phyloP scores from a whole-genome alignment of 169 alveolate species.

The Plasmodium reichenowi region DNA sequence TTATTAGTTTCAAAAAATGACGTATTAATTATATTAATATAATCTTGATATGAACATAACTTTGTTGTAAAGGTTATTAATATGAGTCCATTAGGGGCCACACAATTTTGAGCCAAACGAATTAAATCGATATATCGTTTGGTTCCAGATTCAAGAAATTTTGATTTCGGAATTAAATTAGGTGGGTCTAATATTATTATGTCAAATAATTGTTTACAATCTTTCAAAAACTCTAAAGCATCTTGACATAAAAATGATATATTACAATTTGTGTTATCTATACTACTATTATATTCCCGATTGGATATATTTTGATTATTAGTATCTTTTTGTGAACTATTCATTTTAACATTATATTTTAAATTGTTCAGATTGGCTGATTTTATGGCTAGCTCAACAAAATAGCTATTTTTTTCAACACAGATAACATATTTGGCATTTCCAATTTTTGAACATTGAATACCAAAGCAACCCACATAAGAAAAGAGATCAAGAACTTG shows the following conservation, averaged over 20 bases:
- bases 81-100: constrained; percentile 38
- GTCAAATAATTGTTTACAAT: constrained; percentile 54
- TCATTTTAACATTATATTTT: neutral
- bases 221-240: constrained; percentile 24
- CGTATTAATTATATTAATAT: constrained; percentile 49
- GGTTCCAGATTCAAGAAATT: constrained; percentile 32
- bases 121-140: constrained; percentile 30
- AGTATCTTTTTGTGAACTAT: too few relatives aligned
- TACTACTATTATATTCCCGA: too few relatives aligned
- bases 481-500: constrained; percentile 59
- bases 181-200: constrained; percentile 67
- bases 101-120: constrained; percentile 41
- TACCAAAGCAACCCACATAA: constrained; percentile 64
- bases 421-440: constrained; percentile 62
- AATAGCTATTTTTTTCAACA: constrained; percentile 52
- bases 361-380: constrained; percentile 46
- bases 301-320: too few relatives aligned
- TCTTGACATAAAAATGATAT: constrained; percentile 47
- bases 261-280: neutral
- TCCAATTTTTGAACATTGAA: constrained; percentile 68
- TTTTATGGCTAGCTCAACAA: constrained; percentile 58
- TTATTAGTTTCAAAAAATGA: constrained; percentile 41
- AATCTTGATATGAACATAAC: constrained; percentile 58
- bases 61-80: constrained; percentile 56
- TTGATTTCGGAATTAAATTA: constrained; percentile 65